A percentile compares a stretch with the other conserved stretches of the same genome.
Conservation (phyloP, 169 alveolate genomes). For the Plasmodium billcollinsi region DNA sequence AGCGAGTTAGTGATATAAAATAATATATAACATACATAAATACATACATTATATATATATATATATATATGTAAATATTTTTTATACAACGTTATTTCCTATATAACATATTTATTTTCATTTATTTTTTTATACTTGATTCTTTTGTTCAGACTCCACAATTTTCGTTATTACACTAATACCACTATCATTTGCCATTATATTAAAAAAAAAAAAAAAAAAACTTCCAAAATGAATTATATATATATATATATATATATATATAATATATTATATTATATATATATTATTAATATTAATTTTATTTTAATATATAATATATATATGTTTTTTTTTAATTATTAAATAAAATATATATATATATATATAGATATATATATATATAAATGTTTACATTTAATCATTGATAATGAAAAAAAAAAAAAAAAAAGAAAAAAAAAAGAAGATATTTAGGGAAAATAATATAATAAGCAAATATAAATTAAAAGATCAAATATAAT, state of each 20-base stretch:
- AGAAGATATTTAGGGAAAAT: not conserved
- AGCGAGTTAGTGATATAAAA: not conserved
- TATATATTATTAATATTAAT: too few relatives aligned
- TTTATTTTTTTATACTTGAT: constrained; percentile 21
- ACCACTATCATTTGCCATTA: constrained; percentile 74
- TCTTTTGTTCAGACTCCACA: constrained; percentile 76
- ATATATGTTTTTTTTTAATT: too few relatives aligned
- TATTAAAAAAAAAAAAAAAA: constrained; percentile 24
- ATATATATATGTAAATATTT: not conserved
- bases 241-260: not conserved
- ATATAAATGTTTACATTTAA: not conserved
- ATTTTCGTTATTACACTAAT: constrained; percentile 73
- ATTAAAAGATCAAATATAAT: too few relatives aligned
- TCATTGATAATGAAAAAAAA: constrained; percentile 7
- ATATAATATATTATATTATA: not conserved
- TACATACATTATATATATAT: not conserved
- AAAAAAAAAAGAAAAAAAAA: not conserved
- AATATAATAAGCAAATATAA: not conserved
- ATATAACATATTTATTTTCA: too few relatives aligned
- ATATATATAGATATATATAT: not conserved
- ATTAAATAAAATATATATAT: not conserved
- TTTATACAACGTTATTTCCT: too few relatives aligned
- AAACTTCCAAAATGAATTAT: not conserved
- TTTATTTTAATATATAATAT: too few relatives aligned
- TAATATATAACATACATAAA: not conserved